Conservation (phyloP, 345 rosid genomes). For the Moricandia arvensis region DNA sequence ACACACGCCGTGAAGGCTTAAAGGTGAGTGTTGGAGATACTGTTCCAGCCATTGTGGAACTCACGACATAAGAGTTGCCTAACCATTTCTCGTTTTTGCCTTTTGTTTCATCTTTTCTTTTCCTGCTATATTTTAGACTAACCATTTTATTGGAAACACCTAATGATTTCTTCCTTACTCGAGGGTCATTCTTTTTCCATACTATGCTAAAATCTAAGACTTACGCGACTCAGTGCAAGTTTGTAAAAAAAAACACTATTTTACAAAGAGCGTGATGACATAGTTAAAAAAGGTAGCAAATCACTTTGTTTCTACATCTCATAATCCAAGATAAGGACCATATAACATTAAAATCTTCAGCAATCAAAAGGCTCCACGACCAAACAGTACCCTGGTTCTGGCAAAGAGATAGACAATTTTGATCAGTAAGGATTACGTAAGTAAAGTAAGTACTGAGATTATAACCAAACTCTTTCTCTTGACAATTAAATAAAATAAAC, state of each 20-base stretch:
- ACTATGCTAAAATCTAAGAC: neutral
- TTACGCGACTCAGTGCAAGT: neutral
- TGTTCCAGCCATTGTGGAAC: conserved; percentile 87
- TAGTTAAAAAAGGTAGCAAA: neutral
- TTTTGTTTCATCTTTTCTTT: neutral
- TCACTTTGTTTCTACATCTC: conserved; percentile 10
- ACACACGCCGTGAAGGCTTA: conserved; percentile 67
- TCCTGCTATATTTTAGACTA: neutral
- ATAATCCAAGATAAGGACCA: neutral
- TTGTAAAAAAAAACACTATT: neutral
- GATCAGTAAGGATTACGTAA: too few relatives aligned
- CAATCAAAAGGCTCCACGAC: conserved; percentile 11
- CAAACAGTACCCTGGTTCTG: conserved; percentile 10
- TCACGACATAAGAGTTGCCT: conserved; percentile 44
- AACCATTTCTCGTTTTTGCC: neutral
- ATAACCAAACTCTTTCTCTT: too few relatives aligned
- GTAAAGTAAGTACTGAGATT: too few relatives aligned
- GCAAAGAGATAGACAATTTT: neutral
- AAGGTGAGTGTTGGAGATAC: conserved; percentile 68
- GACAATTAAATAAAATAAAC: too few relatives aligned
- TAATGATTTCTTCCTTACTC: neutral
- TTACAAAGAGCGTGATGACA: neutral
- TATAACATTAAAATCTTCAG: conserved; percentile 21
- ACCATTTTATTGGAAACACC: neutral
- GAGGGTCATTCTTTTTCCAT: neutral